phyloP scores from a whole-genome alignment of 1,284 basidiomycete genomes.

The Ceratorhiza oryzae-sativae region DNA sequence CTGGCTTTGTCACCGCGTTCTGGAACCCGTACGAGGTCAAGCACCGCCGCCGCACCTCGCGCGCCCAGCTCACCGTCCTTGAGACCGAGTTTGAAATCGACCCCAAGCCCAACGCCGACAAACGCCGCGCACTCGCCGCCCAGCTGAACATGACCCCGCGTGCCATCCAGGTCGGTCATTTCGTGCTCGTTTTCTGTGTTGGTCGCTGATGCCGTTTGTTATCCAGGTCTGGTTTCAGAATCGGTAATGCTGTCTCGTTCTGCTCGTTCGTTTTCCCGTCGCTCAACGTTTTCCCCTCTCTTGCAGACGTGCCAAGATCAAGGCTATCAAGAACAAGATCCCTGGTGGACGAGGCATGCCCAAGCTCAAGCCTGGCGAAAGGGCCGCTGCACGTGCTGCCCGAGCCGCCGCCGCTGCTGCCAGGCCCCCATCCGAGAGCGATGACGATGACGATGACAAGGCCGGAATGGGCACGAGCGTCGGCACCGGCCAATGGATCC shows the following conservation, averaged over 20 bases:
- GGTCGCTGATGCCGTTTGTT: conserved; percentile 14
- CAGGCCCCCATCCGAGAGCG: neutral
- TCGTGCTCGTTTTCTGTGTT: conserved; percentile 37
- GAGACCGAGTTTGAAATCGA: conserved; percentile 85
- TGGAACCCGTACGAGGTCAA: conserved; percentile 90
- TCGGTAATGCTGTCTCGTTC: conserved; percentile 57
- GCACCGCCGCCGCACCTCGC: conserved; percentile 85
- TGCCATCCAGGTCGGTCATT: conserved; percentile 82
- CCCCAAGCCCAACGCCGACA: conserved; percentile 85
- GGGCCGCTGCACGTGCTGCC: conserved; percentile 6
- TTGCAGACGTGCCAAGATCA: conserved; percentile 42
- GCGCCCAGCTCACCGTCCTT: conserved; percentile 82
- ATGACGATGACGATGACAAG: conserved; percentile 38
- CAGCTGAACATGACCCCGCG: conserved; percentile 90
- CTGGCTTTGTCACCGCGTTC: conserved; percentile 39
- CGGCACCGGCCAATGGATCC: conserved; percentile 5
- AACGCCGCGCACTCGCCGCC: conserved; percentile 78
- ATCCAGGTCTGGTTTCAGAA: conserved; percentile 89
- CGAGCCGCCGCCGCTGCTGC: neutral
- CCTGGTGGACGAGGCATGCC: conserved; percentile 37
- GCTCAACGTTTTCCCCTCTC: neutral
- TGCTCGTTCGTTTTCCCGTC: neutral
- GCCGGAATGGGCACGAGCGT: conserved; percentile 1
- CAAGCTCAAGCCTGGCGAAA: conserved; percentile 38
- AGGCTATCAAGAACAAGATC: conserved; percentile 41